A percentile compares a stretch with the other conserved stretches of the same genome.
These are phyloP conservation scores for Heterobasidion occidentale DNA, from an alignment of 1,284 basidiomycete genomes.

Conservation along the genomic window DNA sequence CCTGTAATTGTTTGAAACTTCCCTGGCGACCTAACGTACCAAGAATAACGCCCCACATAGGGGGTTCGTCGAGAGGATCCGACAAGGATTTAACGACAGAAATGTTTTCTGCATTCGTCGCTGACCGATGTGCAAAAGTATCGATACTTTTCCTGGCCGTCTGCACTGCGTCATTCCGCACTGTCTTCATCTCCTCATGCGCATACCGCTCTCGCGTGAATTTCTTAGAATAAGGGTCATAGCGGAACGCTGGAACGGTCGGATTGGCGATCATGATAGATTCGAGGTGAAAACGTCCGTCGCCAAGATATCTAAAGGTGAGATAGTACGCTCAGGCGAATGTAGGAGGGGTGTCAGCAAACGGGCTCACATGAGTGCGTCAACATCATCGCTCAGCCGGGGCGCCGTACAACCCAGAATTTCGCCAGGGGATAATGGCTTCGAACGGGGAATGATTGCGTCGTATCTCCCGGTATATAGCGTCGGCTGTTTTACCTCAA, in stretches of 20 bases:
- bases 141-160: slow-evolving; percentile 61
- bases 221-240: slow-evolving; percentile 98
- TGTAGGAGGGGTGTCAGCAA: background rate
- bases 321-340: background rate
- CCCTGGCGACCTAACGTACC: slow-evolving; percentile 96
- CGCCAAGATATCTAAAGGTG: slow-evolving; percentile 80
- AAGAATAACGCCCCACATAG: slow-evolving; percentile 88
- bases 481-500: slow-evolving; percentile 5
- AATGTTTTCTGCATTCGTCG: background rate
- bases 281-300: slow-evolving; percentile 97
- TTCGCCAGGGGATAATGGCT: slow-evolving; percentile 94
- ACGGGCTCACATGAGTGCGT: slow-evolving; percentile 74
- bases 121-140: slow-evolving; percentile 14
- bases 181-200: slow-evolving; percentile 79
- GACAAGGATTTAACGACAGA: background rate
- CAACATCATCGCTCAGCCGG: slow-evolving; percentile 63
- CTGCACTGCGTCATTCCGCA: slow-evolving; percentile 74
- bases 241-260: slow-evolving; percentile 91
- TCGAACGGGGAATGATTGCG: slow-evolving; percentile 79
- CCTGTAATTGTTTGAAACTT: slow-evolving; percentile 81
- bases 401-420: slow-evolving; percentile 97
- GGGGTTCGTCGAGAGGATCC: slow-evolving; percentile 13
- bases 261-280: slow-evolving; percentile 99
- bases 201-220: slow-evolving; percentile 91
- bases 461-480: slow-evolving; percentile 68